Percentiles rank a stretch among this genome's conserved stretches.
These are phyloP conservation scores for Dioscorea cayenensis DNA, from an alignment of 116 monocot species.

Conservation along the genomic window DNA sequence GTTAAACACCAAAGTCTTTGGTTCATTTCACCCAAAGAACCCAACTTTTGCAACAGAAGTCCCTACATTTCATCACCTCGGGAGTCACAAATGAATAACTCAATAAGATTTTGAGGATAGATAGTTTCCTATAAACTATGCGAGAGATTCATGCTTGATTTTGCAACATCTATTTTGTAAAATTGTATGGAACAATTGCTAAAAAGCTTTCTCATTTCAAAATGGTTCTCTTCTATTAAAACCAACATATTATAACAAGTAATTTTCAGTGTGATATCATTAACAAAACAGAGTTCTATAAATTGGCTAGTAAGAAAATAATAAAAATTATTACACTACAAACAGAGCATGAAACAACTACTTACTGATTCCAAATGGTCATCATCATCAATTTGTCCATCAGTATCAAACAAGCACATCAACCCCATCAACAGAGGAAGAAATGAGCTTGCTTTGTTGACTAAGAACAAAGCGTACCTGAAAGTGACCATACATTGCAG, in stretches of 20 bases:
- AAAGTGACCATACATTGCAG: constrained; percentile 7
- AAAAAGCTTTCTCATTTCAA: too few relatives aligned
- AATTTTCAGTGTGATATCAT: too few relatives aligned
- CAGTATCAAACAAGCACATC: constrained; percentile 72
- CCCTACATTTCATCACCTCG: constrained; percentile 93
- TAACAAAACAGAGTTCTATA: too few relatives aligned
- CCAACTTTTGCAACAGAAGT: constrained; percentile 87
- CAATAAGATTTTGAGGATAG: not conserved
- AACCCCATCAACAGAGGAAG: constrained; percentile 92
- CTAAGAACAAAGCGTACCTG: constrained; percentile 75
- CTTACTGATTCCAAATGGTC: constrained; percentile 72
- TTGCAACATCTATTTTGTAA: too few relatives aligned
- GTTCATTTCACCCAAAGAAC: constrained; percentile 74
- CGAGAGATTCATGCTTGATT: too few relatives aligned
- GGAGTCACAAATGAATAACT: constrained; percentile 10
- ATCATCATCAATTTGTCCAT: constrained; percentile 78
- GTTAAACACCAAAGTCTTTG: constrained; percentile 95
- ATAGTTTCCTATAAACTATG: too few relatives aligned
- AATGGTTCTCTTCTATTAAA: too few relatives aligned
- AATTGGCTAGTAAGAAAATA: too few relatives aligned
- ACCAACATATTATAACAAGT: too few relatives aligned
- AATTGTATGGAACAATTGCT: too few relatives aligned
- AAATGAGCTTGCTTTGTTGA: constrained; percentile 71
- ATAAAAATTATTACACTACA: not conserved
- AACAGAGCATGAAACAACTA: not conserved